Percentiles rank a stretch among this genome's conserved stretches.
phyloP scores from a whole-genome alignment of 2,329 filamentous ascomycete genomes.

The Periconia macrospinosa region DNA sequence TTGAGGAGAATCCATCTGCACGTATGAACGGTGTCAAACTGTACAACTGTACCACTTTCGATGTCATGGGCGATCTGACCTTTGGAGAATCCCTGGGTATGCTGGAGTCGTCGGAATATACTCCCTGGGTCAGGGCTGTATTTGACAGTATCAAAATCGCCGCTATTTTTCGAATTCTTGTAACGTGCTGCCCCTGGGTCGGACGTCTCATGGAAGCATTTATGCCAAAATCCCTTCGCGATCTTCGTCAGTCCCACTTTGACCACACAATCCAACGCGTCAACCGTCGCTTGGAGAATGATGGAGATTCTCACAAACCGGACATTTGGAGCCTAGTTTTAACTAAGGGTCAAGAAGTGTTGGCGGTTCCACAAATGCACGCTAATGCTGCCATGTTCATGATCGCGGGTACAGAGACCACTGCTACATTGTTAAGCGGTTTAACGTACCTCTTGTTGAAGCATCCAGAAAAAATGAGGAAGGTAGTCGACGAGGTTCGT shows the following conservation, averaged over 20 bases:
- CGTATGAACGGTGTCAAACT: slow-evolving; percentile 36
- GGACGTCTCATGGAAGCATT: slow-evolving; percentile 7
- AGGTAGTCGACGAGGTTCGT: slow-evolving; percentile 32
- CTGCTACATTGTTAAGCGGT: slow-evolving; percentile 46
- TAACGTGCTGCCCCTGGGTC: slow-evolving; percentile 11
- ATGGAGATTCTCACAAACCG: slow-evolving; percentile 19
- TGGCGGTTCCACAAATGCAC: slow-evolving; percentile 42
- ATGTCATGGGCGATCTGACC: slow-evolving; percentile 37
- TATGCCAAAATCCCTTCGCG: slow-evolving; percentile 8
- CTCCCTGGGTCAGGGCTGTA: slow-evolving; percentile 35
- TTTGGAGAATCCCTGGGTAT: slow-evolving; percentile 36
- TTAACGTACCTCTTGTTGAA: slow-evolving; percentile 39
- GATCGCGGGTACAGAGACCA: slow-evolving; percentile 50
- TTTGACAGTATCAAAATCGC: slow-evolving; percentile 25
- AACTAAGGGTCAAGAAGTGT: slow-evolving; percentile 23
- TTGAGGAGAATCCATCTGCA: slow-evolving; percentile 30
- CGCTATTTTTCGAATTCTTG: slow-evolving; percentile 6
- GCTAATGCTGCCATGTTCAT: slow-evolving; percentile 43
- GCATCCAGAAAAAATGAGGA: slow-evolving; percentile 27
- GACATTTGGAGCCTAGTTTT: slow-evolving; percentile 49
- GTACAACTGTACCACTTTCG: slow-evolving; percentile 40
- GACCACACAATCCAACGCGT: slow-evolving; percentile 26
- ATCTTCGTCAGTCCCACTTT: slow-evolving; percentile 19
- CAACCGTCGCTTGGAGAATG: slow-evolving; percentile 31
- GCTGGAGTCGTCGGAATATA: slow-evolving; percentile 30